Evolutionary conservation across 768 basidiomycete genomes (phyloP), one percentile per base, ranked within the genome.

Genomic region (Leccinellum rugosiceps): DNA sequence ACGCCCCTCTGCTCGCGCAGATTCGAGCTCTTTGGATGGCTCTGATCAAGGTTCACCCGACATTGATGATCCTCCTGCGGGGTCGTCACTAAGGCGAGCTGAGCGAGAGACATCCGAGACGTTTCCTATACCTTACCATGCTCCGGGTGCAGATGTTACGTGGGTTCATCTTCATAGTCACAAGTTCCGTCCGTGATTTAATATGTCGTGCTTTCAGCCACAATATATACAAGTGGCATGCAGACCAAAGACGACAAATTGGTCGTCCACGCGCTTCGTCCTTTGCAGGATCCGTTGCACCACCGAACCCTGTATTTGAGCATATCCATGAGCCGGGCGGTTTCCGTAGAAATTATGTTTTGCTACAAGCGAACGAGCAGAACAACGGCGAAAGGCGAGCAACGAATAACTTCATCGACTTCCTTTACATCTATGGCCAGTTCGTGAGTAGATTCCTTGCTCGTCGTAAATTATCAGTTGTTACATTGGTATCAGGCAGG

Each of bases 281-380:
- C 0, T 90, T 83, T 63, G 78, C 85, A 11, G 86, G 82, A 3
- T 78, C 78, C 38, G 74, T 77, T 11, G 66, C 72, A 0, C 75
- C 80, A 5, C 77, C 77, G 7, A 82, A 92, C 67, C 91, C 95
- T 19, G 88, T 82, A 3, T 90, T 97, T 56, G 88, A 94, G 65
- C 92, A 95, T 64, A 94, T 98, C 52, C 92, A 93, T 59, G 92
- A 96, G 68, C 96, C 95, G 0, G 95, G 95, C 55, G 95, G 94
- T 1, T 97, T 98, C 74, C 80, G 95, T 63, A 80, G 95, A 53
- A 92, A 95, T 71, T 97, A 92, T 70, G 78, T 98, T 8, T 75
- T 87, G 30, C 72, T 90, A 55, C 84, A 82, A 50, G 87, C 91
- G 3, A 82, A 80, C 49, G 87, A 88, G 59, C 83, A 86, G 57